Conservation (phyloP, 768 basidiomycete species). For the Tylopilus subfusipes region DNA sequence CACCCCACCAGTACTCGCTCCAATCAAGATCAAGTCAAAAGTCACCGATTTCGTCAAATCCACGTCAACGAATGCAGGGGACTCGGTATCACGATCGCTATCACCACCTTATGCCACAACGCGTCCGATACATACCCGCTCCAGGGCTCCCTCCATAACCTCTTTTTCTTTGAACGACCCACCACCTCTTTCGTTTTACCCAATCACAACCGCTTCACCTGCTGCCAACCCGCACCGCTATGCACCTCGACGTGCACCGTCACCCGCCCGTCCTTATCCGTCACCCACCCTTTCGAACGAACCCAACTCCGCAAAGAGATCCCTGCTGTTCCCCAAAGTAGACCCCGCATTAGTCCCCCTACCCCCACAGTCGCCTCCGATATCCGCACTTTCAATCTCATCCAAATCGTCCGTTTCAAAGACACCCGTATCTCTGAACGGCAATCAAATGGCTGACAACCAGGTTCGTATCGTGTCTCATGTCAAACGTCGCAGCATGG, state of each 20-base stretch:
- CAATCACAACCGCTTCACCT: constrained; percentile 53
- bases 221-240: constrained; percentile 61
- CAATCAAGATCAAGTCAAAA: constrained; percentile 58
- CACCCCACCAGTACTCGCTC: constrained; percentile 17
- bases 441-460: constrained; percentile 37
- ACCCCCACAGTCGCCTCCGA: constrained; percentile 67
- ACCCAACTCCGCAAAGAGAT: constrained; percentile 13
- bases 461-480: constrained; percentile 43
- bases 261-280: constrained; percentile 33
- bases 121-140: constrained; percentile 26
- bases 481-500: constrained; percentile 35
- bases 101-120: constrained; percentile 32
- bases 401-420: constrained; percentile 66
- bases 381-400: constrained; percentile 71
- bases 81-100: constrained; percentile 40
- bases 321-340: constrained; percentile 33
- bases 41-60: constrained; percentile 48
- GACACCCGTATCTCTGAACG: constrained; percentile 43
- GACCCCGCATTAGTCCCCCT: constrained; percentile 59
- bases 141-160: constrained; percentile 31
- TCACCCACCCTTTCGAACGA: constrained; percentile 28
- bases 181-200: constrained; percentile 40
- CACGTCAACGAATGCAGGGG: constrained; percentile 11
- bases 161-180: constrained; percentile 27
- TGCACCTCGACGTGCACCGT: constrained; percentile 33